These are phyloP conservation scores for Coniochaeta sp. DNA, from an alignment of 2,329 filamentous ascomycete species.

Conservation along the genomic window DNA sequence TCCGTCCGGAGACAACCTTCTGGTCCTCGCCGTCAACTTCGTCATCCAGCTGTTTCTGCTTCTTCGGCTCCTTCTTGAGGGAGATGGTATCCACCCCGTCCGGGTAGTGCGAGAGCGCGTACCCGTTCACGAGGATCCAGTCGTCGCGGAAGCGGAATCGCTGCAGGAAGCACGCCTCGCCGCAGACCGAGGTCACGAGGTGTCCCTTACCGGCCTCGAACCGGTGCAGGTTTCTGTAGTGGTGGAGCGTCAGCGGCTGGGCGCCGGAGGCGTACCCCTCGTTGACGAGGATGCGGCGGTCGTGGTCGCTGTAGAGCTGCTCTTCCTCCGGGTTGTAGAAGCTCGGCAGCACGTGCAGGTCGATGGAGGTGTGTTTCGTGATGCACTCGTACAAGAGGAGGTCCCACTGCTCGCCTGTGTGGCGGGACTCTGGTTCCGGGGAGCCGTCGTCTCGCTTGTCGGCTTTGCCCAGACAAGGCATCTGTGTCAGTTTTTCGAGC, in stretches of 20 bases:
- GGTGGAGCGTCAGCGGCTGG: constrained; percentile 32
- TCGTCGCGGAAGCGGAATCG: constrained; percentile 36
- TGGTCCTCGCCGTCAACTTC: constrained; percentile 2
- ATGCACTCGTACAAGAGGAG: constrained; percentile 33
- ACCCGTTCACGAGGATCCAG: constrained; percentile 41
- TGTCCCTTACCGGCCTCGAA: constrained; percentile 33
- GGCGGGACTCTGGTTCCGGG: background rate
- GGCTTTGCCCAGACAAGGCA: constrained; percentile 26
- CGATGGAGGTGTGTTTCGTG: constrained; percentile 21
- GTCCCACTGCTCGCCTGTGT: constrained; percentile 27
- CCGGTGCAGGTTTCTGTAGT: constrained; percentile 27
- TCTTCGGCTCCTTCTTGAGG: constrained; percentile 2
- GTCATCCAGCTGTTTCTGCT: constrained; percentile 5
- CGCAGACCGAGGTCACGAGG: constrained; percentile 32
- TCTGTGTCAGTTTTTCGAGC: constrained; percentile 22
- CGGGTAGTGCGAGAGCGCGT: constrained; percentile 35
- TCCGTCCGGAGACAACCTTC: constrained; percentile 15
- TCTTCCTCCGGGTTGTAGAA: constrained; percentile 31
- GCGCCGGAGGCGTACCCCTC: constrained; percentile 25
- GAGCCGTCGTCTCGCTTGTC: background rate
- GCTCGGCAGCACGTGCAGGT: constrained; percentile 34
- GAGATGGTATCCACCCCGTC: constrained; percentile 21
- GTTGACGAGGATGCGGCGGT: constrained; percentile 20
- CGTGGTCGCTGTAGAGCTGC: constrained; percentile 17
- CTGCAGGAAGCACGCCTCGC: constrained; percentile 39